Percentiles rank a stretch among this genome's conserved stretches.
These are phyloP conservation scores for Basipetospora chlamydospora DNA, from an alignment of 2,329 filamentous ascomycete genomes.

Conservation along the genomic window DNA sequence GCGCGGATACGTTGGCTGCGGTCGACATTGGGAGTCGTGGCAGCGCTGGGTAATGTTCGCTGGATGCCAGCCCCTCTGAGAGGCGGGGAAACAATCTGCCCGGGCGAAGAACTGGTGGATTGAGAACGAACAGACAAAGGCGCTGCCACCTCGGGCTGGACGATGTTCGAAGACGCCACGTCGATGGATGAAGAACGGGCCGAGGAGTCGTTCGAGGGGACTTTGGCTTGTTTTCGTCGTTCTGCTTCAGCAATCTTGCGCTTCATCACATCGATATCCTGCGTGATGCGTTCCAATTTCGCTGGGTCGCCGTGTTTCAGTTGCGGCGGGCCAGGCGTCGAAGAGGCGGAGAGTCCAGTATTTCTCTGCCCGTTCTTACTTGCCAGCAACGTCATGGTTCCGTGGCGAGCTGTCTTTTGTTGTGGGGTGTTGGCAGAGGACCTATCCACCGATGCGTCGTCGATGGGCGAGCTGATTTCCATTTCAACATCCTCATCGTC, in stretches of 20 bases:
- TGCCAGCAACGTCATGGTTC: too few species aligned
- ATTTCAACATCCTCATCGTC: slow-evolving; percentile 51
- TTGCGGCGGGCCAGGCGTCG: background rate
- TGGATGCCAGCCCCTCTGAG: slow-evolving; percentile 9
- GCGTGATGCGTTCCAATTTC: slow-evolving; percentile 36
- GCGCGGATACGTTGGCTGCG: slow-evolving; percentile 1
- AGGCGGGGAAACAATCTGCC: slow-evolving; percentile 5
- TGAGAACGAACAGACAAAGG: background rate
- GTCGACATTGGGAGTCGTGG: background rate
- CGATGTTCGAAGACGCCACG: background rate
- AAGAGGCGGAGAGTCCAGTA: too few species aligned
- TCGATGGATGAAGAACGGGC: slow-evolving; percentile 1
- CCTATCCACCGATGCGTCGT: slow-evolving; percentile 16
- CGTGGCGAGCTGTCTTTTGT: too few species aligned
- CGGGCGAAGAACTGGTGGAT: background rate
- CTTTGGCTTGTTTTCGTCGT: slow-evolving; percentile 28
- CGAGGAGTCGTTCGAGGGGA: background rate
- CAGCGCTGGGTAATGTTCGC: background rate
- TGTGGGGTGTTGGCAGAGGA: slow-evolving; percentile 15
- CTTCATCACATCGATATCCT: slow-evolving; percentile 47
- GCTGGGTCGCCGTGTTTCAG: slow-evolving; percentile 12
- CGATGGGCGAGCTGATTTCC: slow-evolving; percentile 41
- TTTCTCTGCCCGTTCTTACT: background rate
- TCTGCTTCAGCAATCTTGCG: slow-evolving; percentile 43
- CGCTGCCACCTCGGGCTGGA: slow-evolving; percentile 8